Evolutionary conservation across 306 rosid species (phyloP), one percentile per base, ranked within the genome.

Genomic region (Alnus rubra): DNA sequence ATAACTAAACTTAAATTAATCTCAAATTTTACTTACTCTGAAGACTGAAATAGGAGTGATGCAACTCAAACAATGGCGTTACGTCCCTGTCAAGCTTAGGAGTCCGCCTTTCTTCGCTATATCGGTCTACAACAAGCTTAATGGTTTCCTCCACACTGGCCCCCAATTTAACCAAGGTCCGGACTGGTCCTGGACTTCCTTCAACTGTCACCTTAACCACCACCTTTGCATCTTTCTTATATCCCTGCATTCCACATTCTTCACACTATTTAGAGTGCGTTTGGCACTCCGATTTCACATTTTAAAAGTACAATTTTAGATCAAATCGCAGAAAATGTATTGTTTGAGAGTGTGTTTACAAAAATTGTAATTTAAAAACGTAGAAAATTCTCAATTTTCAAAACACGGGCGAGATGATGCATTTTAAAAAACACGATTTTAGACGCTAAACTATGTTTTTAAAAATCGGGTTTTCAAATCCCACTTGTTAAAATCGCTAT

Each of bases 131-230:
- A 18, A 92, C 93, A 37, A 79, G 87, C 49, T 74, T 85, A 16
- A 92, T 88, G 3, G 95, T 85, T 4, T 94, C 95, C 1, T 89
- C 93, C 73, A 94, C 97, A 5, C 80, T 91, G 1, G 97, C 90
- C 62, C 95, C 95, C 31, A 92, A 68, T 67, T 95, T 92, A 42
- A 95, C 90, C 97, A 95, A 84, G 47, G 91, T 81, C 59, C 92
- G 80, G 0, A 95, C 82, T 50, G 97, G 95, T 69, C 97, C 98
- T 11, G 97, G 88, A 78, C 97, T 95, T 74, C 98, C 95, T 78
- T 95, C 98, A 5, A 95, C 96, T 0, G 89, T 88, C 79, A 95
- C 97, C 72, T 84, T 95, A 42, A 95, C 83, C 16, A 95, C 97
- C 74, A 95, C 98, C 84, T 95, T 92, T 7, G 97, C 89, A 74